These are phyloP conservation scores for Aspergillus heteromorphus DNA, from an alignment of 495 filamentous ascomycete genomes.

Conservation along the genomic window DNA sequence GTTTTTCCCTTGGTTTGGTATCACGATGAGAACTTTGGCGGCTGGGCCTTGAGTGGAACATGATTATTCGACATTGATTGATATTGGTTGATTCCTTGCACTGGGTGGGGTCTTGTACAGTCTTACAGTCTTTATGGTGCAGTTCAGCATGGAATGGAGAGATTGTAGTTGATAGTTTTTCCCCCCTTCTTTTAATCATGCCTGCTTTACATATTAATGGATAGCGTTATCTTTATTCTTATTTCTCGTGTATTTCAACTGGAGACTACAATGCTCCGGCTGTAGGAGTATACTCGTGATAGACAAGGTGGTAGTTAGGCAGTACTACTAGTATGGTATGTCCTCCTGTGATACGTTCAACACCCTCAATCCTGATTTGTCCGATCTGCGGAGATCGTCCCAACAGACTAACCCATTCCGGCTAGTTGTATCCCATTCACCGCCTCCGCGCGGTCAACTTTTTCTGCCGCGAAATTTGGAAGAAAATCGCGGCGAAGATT, in stretches of 20 bases:
- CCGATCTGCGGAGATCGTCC: neutral
- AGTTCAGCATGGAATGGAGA: neutral
- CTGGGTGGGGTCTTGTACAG: slow-evolving; percentile 4
- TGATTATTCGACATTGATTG: neutral
- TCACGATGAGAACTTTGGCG: neutral
- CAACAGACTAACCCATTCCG: neutral
- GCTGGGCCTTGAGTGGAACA: neutral
- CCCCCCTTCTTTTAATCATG: too few relatives aligned
- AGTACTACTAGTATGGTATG: too few relatives aligned
- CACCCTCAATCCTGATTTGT: neutral
- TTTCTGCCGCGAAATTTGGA: slow-evolving; percentile 38
- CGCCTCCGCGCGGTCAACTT: slow-evolving; percentile 30
- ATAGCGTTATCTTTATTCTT: neutral
- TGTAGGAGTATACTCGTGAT: too few relatives aligned
- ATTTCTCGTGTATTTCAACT: neutral
- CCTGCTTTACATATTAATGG: neutral
- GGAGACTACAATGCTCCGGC: too few relatives aligned
- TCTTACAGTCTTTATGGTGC: neutral
- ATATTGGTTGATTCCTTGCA: neutral
- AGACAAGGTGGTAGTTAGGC: too few relatives aligned
- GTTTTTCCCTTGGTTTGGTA: slow-evolving; percentile 12
- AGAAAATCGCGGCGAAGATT: slow-evolving; percentile 17
- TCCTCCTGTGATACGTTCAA: too few relatives aligned
- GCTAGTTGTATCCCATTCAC: neutral
- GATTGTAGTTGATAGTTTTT: neutral